phyloP scores from a whole-genome alignment of 2,329 filamentous ascomycete species.

The Ustulina deusta region DNA sequence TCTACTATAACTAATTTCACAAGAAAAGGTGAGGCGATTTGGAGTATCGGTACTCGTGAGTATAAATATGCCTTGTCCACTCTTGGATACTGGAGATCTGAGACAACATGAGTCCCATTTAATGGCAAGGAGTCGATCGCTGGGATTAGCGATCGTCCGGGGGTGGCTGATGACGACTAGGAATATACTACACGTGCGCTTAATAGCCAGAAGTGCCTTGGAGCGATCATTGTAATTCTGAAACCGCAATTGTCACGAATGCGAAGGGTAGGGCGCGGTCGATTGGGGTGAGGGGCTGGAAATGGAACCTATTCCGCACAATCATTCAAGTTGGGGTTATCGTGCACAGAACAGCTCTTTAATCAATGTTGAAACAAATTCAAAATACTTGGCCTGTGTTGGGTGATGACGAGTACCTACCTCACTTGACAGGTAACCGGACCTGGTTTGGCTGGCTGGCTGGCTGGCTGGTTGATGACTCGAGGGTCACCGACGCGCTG shows the following conservation, averaged over 20 bases:
- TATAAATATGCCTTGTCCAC: background rate
- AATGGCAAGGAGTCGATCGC: constrained; percentile 6
- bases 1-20: background rate
- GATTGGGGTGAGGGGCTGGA: constrained; percentile 6
- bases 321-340: background rate
- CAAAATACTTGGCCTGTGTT: background rate
- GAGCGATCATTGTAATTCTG: constrained; percentile 13
- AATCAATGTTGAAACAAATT: background rate
- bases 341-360: background rate
- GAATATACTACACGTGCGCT: constrained; percentile 1
- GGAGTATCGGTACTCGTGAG: background rate
- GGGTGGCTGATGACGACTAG: constrained; percentile 19
- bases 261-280: background rate
- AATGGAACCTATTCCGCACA: background rate
- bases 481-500: background rate
- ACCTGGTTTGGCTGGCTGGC: no score
- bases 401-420: background rate
- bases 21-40: background rate
- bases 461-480: background rate
- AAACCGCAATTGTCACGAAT: constrained; percentile 32
- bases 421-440: background rate
- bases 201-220: background rate
- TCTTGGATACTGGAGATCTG: background rate
- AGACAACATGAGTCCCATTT: background rate
- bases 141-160: constrained; percentile 29